Conservation (phyloP, 2,329 filamentous ascomycete species). For the Colletotrichum musae region DNA sequence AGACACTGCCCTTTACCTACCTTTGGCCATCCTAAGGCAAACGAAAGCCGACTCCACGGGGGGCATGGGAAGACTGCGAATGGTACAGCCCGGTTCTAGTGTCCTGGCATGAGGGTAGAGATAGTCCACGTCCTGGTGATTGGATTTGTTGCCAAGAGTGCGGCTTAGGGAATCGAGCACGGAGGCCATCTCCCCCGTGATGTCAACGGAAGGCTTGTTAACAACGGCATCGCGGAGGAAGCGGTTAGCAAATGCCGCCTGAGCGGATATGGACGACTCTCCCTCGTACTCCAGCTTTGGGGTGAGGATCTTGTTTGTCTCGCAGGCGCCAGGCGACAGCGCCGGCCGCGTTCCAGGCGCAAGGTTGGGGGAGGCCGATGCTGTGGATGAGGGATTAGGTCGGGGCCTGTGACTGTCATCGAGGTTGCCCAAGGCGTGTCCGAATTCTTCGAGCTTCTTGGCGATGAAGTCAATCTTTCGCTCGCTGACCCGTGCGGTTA, state of each 20-base stretch:
- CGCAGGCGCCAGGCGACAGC: background rate
- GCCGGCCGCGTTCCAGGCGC: background rate
- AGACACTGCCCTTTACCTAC: slow-evolving; percentile 19
- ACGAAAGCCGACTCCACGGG: slow-evolving; percentile 38
- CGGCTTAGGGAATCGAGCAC: slow-evolving; percentile 39
- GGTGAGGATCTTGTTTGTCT: slow-evolving; percentile 5
- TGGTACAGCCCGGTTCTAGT: slow-evolving; percentile 23
- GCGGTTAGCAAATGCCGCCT: slow-evolving; percentile 43
- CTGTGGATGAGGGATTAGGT: background rate
- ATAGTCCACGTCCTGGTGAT: slow-evolving; percentile 28
- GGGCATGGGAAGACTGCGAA: slow-evolving; percentile 37
- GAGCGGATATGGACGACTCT: slow-evolving; percentile 42
- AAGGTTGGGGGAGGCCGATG: slow-evolving; percentile 7
- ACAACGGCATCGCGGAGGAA: slow-evolving; percentile 43
- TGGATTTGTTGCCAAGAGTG: slow-evolving; percentile 37
- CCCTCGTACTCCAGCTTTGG: slow-evolving; percentile 42
- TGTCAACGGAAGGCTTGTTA: slow-evolving; percentile 35
- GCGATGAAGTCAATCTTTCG: slow-evolving; percentile 29
- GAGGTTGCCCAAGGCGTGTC: background rate
- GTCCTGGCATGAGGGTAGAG: slow-evolving; percentile 22
- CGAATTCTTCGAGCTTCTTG: slow-evolving; percentile 29
- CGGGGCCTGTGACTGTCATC: background rate
- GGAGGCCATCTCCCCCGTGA: slow-evolving; percentile 43
- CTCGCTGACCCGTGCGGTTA: slow-evolving; percentile 4
- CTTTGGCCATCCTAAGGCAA: slow-evolving; percentile 37